Evolutionary conservation across 129 eudicot genomes (phyloP), one percentile per base, ranked within the genome.

Genomic region (Calendula officinalis): DNA sequence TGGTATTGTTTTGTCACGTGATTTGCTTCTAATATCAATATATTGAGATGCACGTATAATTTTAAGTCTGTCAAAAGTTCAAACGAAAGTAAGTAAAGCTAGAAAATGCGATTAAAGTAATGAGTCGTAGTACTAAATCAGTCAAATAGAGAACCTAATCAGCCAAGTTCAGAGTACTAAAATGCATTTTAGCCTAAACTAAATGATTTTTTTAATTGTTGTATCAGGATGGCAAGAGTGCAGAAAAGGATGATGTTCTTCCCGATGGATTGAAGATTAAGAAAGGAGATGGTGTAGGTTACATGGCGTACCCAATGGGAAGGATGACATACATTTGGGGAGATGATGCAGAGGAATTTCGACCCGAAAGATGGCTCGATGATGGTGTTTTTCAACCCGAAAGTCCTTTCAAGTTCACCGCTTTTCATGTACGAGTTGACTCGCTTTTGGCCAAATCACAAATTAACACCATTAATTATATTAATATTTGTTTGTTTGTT

Each of bases 321-420:
- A 61, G 92, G 65, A 75, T 85, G 82, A 62, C 62, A 33, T 71
- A 45, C 51, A 42, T 85, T 38, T 85, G 92, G 92, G 87, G 92
- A 14, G 78, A 81, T 16, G 83, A 85, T 67, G 81, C 84, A 0
- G 77, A 72, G 62, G 87, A 78, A 16, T 86, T 80, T n/a, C 57
- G 66, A 35, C 89, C 89, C 0, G 84, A 86, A 58, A 80, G 95
- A 77, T 86, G 95, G 89, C 82, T 86, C 70, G 54, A 82, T 9
- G 52, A 86, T 60, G 89, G 95, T 51, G 40, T 66, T 15, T 86
- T 86, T 60, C 86, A 80, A 62, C 86, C 86, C 3, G 82, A 86
- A 51, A 80, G 84, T 9, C 86, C 86, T 6, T 86, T 83, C 71
- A 86, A 86, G 74, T 86, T 86, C 53, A 62, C 11, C 13, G 33